phyloP scores from a whole-genome alignment of 1,139 yeast genomes.

The Scheffersomyces illinoinensis region DNA sequence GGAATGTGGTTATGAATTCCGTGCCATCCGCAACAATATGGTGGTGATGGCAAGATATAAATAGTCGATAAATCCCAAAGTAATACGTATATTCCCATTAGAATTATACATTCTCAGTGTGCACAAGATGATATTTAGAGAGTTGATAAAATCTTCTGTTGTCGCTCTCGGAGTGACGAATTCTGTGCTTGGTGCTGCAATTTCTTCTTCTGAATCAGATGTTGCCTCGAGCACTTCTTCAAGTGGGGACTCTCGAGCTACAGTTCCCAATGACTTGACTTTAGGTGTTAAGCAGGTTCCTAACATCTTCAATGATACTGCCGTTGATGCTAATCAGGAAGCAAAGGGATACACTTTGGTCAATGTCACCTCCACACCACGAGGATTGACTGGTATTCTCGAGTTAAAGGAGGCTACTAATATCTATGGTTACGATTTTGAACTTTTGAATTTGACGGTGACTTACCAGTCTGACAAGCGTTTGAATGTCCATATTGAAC shows the following conservation, averaged over 20 bases:
- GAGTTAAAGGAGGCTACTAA: conserved; percentile 23
- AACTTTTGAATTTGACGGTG: conserved; percentile 24
- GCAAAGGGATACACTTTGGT: conserved; percentile 26
- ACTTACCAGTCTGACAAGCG: conserved; percentile 25
- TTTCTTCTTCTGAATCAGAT: neutral
- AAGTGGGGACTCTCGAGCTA: neutral
- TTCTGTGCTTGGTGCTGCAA: neutral
- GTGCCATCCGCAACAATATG: neutral
- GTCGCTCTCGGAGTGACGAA: neutral
- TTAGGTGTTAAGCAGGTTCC: conserved; percentile 25
- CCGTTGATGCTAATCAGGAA: conserved; percentile 26
- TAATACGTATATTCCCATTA: too few relatives aligned
- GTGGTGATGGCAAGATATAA: neutral
- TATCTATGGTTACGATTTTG: conserved; percentile 31
- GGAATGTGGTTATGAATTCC: neutral
- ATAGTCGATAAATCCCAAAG: neutral
- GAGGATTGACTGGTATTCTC: conserved; percentile 24
- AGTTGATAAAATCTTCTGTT: neutral
- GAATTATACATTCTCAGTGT: neutral
- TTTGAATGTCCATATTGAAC: conserved; percentile 26
- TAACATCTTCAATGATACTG: conserved; percentile 23
- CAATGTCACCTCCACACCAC: conserved; percentile 13
- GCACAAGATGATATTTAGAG: neutral
- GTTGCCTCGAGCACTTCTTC: neutral
- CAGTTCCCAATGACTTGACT: conserved; percentile 15